Evolutionary conservation across 371 early-diverging fungal genomes (phyloP).

Genomic region (Basidiobolus meristosporus): DNA sequence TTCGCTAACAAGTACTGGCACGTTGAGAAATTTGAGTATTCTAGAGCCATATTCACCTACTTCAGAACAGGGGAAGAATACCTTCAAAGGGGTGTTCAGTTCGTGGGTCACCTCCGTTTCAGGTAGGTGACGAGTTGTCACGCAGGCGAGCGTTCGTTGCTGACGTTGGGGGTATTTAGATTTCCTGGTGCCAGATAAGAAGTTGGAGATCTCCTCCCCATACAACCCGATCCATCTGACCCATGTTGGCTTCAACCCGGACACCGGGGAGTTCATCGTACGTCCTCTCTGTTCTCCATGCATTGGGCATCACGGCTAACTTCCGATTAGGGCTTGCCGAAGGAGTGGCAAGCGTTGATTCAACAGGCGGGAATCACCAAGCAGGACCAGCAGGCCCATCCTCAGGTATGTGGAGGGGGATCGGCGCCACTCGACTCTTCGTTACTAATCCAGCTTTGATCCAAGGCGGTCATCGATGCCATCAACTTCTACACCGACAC

Average conservation of each 20-base stretch:
- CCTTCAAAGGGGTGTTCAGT: no score
- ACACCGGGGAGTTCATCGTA: conserved; percentile 82
- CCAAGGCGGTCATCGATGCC: conserved; percentile 79
- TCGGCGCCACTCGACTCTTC: no score
- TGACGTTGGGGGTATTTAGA: conserved; percentile 4
- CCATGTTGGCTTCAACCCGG: conserved; percentile 80
- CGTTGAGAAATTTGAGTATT: no score
- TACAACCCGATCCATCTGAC: conserved; percentile 93
- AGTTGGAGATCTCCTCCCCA: conserved; percentile 83
- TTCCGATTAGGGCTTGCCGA: conserved; percentile 79
- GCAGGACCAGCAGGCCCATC: conserved; percentile 85
- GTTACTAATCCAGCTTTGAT: no score
- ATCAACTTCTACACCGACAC: conserved; percentile 78
- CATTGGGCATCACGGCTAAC: no score
- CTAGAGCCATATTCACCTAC: no score
- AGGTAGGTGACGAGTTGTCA: no score
- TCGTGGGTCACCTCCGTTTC: no score
- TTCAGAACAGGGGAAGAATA: no score
- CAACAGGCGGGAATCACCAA: conserved; percentile 85
- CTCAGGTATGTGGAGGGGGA: conserved; percentile 34
- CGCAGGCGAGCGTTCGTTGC: no score
- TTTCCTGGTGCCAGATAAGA: conserved; percentile 30
- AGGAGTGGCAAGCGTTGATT: conserved; percentile 83
- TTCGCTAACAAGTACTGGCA: no score
- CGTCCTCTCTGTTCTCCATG: no score